Conservation (phyloP, 495 filamentous ascomycete genomes). For the Xylaria bambusicola region DNA sequence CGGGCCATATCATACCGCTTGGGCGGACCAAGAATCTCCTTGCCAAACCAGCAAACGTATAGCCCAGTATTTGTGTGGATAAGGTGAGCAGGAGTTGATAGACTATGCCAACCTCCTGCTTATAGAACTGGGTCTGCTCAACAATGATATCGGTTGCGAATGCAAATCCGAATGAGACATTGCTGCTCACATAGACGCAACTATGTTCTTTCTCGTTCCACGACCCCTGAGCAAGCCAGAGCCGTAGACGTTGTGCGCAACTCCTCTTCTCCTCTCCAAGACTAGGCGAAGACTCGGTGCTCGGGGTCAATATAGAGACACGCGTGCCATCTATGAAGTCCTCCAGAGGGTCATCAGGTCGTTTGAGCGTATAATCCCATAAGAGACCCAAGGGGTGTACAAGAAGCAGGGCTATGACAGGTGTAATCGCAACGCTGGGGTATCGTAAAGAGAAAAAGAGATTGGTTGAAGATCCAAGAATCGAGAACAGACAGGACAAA, state of each 20-base stretch:
- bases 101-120: slow-evolving; percentile 69
- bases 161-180: slow-evolving; percentile 88
- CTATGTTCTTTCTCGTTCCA: slow-evolving; percentile 90
- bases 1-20: slow-evolving; percentile 90
- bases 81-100: slow-evolving; percentile 81
- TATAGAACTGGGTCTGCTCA: slow-evolving; percentile 84
- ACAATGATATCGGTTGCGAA: slow-evolving; percentile 86
- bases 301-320: slow-evolving; percentile 16
- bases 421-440: slow-evolving; percentile 82
- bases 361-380: slow-evolving; percentile 73
- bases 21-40: slow-evolving; percentile 80
- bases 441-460: slow-evolving; percentile 83
- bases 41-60: slow-evolving; percentile 78
- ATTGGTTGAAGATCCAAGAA: slow-evolving; percentile 80
- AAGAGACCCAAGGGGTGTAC: slow-evolving; percentile 77
- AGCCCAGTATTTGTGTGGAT: slow-evolving; percentile 83
- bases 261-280: slow-evolving; percentile 28
- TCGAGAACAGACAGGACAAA: slow-evolving; percentile 72
- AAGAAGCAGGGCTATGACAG: slow-evolving; percentile 78
- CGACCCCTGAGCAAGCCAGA: slow-evolving; percentile 76
- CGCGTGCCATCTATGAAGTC: slow-evolving; percentile 58
- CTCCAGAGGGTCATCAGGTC: slow-evolving; percentile 60
- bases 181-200: slow-evolving; percentile 86
- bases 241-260: slow-evolving; percentile 49
- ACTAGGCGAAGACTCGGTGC: slow-evolving; percentile 8